These are phyloP conservation scores for Paramyrothecium roridum DNA, from an alignment of 2,329 filamentous ascomycete genomes.

Conservation along the genomic window DNA sequence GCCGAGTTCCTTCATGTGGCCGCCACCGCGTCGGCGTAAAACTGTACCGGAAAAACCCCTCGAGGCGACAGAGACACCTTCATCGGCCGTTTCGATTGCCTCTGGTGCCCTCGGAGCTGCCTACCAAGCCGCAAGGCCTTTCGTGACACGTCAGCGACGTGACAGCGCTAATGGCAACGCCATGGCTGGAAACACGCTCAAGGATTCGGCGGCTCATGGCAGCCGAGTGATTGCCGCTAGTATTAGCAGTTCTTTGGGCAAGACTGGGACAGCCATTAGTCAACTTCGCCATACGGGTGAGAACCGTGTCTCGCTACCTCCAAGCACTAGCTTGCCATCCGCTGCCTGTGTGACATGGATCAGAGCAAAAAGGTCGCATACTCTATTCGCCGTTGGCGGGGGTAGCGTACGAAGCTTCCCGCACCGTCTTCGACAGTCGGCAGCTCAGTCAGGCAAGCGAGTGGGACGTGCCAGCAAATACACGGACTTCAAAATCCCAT, in stretches of 20 bases:
- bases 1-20: slow-evolving; percentile 80
- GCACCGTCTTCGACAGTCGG: slow-evolving; percentile 52
- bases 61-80: slow-evolving; percentile 45
- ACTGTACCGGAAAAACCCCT: slow-evolving; percentile 40
- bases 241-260: slow-evolving; percentile 71
- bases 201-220: slow-evolving; percentile 64
- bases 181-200: slow-evolving; percentile 41
- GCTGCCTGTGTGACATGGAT: slow-evolving; percentile 64
- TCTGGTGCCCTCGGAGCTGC: slow-evolving; percentile 69
- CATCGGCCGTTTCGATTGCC: slow-evolving; percentile 63
- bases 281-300: slow-evolving; percentile 72
- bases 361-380: slow-evolving; percentile 57
- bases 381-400: slow-evolving; percentile 62
- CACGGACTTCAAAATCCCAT: slow-evolving; percentile 64
- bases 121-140: slow-evolving; percentile 63
- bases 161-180: slow-evolving; percentile 35
- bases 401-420: slow-evolving; percentile 66
- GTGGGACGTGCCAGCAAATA: slow-evolving; percentile 55
- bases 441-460: slow-evolving; percentile 50
- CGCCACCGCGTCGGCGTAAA: slow-evolving; percentile 61
- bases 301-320: slow-evolving; percentile 68
- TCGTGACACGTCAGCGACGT: slow-evolving; percentile 53
- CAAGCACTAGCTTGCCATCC: slow-evolving; percentile 48
- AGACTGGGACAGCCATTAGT: slow-evolving; percentile 66
- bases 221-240: slow-evolving; percentile 70